Percentiles rank a stretch among this genome's conserved stretches.
These are phyloP conservation scores for Hirsutella thompsonii DNA, from an alignment of 2,329 filamentous ascomycete genomes.

Conservation along the genomic window DNA sequence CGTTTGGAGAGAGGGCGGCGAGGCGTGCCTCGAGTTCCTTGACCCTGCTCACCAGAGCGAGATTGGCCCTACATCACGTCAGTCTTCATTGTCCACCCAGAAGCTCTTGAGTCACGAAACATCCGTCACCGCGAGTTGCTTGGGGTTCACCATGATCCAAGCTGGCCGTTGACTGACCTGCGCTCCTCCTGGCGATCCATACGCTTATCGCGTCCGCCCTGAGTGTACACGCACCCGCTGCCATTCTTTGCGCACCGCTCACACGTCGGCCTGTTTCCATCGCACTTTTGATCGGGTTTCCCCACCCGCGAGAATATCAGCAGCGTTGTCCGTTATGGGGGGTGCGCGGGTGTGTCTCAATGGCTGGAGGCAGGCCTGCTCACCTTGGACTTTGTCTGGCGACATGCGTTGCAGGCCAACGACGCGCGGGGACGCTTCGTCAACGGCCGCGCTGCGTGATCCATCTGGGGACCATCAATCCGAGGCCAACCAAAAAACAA, in stretches of 20 bases:
- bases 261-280: conserved; percentile 9
- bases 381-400: conserved; percentile 13
- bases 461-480: conserved; percentile 5
- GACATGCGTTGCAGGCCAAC: conserved; percentile 10
- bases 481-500: too few relatives aligned
- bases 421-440: conserved; percentile 10
- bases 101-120: too few relatives aligned
- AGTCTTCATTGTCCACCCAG: too few relatives aligned
- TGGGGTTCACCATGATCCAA: too few relatives aligned
- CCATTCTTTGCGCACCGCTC: conserved; percentile 8
- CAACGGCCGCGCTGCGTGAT: conserved; percentile 7
- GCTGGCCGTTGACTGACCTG: conserved; percentile 4
- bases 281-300: too few relatives aligned
- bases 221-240: conserved; percentile 9
- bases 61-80: conserved; percentile 2
- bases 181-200: conserved; percentile 11
- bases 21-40: conserved; percentile 11
- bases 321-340: neutral
- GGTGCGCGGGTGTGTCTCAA: neutral
- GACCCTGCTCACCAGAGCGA: conserved; percentile 8
- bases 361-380: neutral
- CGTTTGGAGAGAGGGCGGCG: neutral
- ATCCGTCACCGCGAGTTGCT: too few relatives aligned
- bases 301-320: too few relatives aligned
- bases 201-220: conserved; percentile 11